phyloP scores from a whole-genome alignment of 1,284 basidiomycete species.

The Boletus mariae region DNA sequence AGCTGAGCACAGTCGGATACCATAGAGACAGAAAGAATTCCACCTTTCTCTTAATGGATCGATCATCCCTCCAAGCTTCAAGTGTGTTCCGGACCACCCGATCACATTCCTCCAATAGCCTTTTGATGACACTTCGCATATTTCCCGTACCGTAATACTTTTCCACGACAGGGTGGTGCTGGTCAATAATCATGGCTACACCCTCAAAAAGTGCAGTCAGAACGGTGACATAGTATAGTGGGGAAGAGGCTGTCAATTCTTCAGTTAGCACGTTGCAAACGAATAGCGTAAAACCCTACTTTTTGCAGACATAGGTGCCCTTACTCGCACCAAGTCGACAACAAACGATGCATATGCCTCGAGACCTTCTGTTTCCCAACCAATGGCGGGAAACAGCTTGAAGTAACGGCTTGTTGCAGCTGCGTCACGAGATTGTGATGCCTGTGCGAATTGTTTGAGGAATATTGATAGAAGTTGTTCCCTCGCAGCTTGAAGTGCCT shows the following conservation, averaged over 20 bases:
- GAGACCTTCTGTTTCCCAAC: constrained; percentile 89
- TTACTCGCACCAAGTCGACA: constrained; percentile 80
- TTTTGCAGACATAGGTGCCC: constrained; percentile 75
- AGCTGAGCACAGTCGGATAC: constrained; percentile 5
- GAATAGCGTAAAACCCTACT: constrained; percentile 43
- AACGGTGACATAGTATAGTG: constrained; percentile 83
- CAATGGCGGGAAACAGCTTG: constrained; percentile 93
- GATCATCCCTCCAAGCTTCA: constrained; percentile 88
- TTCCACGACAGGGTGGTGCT: constrained; percentile 96
- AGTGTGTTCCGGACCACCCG: constrained; percentile 74
- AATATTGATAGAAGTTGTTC: constrained; percentile 78
- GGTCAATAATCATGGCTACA: constrained; percentile 93
- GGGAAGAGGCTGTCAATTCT: constrained; percentile 68
- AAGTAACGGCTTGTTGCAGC: constrained; percentile 92
- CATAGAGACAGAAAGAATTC: constrained; percentile 2
- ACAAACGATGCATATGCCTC: constrained; percentile 93
- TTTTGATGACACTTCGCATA: constrained; percentile 78
- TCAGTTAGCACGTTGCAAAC: constrained; percentile 6
- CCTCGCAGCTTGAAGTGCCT: constrained; percentile 77
- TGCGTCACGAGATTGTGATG: constrained; percentile 77
- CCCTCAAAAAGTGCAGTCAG: constrained; percentile 92
- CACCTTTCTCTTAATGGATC: constrained; percentile 72
- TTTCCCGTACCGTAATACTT: constrained; percentile 91
- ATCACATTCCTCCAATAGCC: constrained; percentile 85
- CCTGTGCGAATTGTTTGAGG: constrained; percentile 72